phyloP scores from a whole-genome alignment of 176 grass and related monocot genomes.

The Canna indica region DNA sequence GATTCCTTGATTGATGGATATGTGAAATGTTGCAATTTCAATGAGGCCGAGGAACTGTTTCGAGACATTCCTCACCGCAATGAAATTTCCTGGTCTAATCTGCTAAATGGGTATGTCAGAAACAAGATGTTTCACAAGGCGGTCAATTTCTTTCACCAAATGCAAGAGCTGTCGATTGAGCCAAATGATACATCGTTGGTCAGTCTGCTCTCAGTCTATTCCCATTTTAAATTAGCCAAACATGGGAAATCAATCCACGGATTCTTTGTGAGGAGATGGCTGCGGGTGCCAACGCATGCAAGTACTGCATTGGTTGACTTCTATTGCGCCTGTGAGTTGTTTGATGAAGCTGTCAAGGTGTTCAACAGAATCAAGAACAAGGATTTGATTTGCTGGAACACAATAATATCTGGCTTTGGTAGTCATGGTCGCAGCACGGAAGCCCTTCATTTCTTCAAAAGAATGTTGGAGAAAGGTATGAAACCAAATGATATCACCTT shows the following conservation, averaged over 20 bases:
- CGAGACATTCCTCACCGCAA: slow-evolving; percentile 13
- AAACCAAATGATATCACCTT: slow-evolving; percentile 38
- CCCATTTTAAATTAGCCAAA: slow-evolving; percentile 15
- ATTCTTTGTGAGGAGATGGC: slow-evolving; percentile 31
- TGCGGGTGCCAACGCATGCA: slow-evolving; percentile 13
- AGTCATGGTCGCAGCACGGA: slow-evolving; percentile 9
- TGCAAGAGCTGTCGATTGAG: slow-evolving; percentile 21
- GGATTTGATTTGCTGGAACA: slow-evolving; percentile 33
- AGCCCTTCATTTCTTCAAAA: slow-evolving; percentile 25
- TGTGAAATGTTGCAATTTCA: slow-evolving; percentile 24
- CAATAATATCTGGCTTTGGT: slow-evolving; percentile 30
- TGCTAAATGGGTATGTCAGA: slow-evolving; percentile 34
- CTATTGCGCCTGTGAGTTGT: slow-evolving; percentile 27
- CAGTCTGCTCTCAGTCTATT: slow-evolving; percentile 22
- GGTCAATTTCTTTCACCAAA: slow-evolving; percentile 24
- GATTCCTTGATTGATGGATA: slow-evolving; percentile 34
- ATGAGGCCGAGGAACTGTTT: slow-evolving; percentile 32
- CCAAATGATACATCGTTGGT: slow-evolving; percentile 29
- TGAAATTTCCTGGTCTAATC: slow-evolving; percentile 26
- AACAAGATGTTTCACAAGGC: slow-evolving; percentile 27
- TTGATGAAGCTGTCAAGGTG: slow-evolving; percentile 10
- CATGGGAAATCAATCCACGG: slow-evolving; percentile 36
- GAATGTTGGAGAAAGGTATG: slow-evolving; percentile 24
- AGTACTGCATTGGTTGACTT: slow-evolving; percentile 25
- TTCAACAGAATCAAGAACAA: slow-evolving; percentile 25